Conservation (phyloP, 2,329 filamentous ascomycete genomes). For the Aspergillus felis region DNA sequence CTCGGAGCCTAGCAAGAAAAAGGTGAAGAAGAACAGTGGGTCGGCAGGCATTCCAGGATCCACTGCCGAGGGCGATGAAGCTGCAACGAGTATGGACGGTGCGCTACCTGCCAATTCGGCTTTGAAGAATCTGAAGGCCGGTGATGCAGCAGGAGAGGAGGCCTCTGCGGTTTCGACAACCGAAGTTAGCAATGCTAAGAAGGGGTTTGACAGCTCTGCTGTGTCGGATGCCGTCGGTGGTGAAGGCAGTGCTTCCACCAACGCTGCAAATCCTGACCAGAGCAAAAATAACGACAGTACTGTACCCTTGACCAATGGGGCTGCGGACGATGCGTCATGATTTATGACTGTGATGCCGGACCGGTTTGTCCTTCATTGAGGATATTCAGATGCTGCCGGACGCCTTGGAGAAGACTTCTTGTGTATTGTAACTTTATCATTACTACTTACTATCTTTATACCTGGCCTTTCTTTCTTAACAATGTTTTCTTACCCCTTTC, state of each 20-base stretch:
- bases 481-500: not conserved
- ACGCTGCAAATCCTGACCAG: slow-evolving; percentile 12
- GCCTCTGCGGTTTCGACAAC: slow-evolving; percentile 3
- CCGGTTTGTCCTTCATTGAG: not conserved
- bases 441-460: slow-evolving; percentile 2
- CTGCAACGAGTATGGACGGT: slow-evolving; percentile 13
- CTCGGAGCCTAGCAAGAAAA: slow-evolving; percentile 41
- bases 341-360: slow-evolving; percentile 6
- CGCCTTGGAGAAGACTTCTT: slow-evolving; percentile 7
- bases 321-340: slow-evolving; percentile 49
- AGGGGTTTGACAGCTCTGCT: slow-evolving; percentile 9
- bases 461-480: not conserved
- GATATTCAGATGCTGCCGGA: not conserved
- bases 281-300: slow-evolving; percentile 32
- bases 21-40: slow-evolving; percentile 40
- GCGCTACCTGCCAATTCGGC: slow-evolving; percentile 7
- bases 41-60: slow-evolving; percentile 23
- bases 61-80: slow-evolving; percentile 26
- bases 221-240: slow-evolving; percentile 11
- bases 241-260: slow-evolving; percentile 8
- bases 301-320: slow-evolving; percentile 53
- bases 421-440: slow-evolving; percentile 13
- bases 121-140: slow-evolving; percentile 46
- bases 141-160: slow-evolving; percentile 15
- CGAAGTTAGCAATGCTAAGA: slow-evolving; percentile 14